phyloP scores from a whole-genome alignment of 2,329 filamentous ascomycete genomes.

The Drechmeria coniospora region DNA sequence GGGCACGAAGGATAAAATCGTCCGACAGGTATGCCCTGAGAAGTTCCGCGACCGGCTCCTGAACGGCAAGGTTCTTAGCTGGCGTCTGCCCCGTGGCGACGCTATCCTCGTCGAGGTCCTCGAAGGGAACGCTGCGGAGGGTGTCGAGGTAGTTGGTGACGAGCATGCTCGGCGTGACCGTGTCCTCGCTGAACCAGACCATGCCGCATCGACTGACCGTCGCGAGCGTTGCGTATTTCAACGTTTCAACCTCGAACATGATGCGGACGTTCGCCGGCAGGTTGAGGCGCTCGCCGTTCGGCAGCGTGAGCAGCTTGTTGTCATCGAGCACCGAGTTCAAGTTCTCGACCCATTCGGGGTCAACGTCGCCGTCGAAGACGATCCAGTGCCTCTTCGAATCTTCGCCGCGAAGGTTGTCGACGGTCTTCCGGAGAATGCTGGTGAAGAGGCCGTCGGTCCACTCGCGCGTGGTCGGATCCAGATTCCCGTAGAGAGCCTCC shows the following conservation, averaged over 20 bases:
- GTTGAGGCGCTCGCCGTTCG: constrained; percentile 95
- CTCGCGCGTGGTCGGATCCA: constrained; percentile 92
- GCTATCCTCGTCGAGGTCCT: constrained; percentile 89
- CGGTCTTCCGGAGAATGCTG: constrained; percentile 92
- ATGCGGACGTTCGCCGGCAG: constrained; percentile 90
- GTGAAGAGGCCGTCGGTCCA: constrained; percentile 99
- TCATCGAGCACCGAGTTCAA: constrained; percentile 98
- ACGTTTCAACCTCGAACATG: constrained; percentile 98
- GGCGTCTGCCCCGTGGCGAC: constrained; percentile 61
- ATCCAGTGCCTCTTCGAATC: constrained; percentile 98
- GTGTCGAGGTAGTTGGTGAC: constrained; percentile 79
- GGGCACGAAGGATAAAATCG: constrained; percentile 62
- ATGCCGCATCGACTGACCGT: constrained; percentile 99
- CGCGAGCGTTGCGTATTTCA: constrained; percentile 93
- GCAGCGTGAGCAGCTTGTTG: constrained; percentile 92
- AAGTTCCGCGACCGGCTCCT: constrained; percentile 65
- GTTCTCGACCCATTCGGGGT: constrained; percentile 99
- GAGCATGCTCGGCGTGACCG: constrained; percentile 85
- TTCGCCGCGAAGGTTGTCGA: constrained; percentile 95
- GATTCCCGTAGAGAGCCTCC: constrained; percentile 85
- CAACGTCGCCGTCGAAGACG: constrained; percentile 96
- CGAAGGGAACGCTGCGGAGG: constrained; percentile 70
- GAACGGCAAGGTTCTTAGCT: constrained; percentile 63
- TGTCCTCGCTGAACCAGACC: constrained; percentile 99
- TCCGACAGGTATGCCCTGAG: constrained; percentile 64